Evolutionary conservation across 495 filamentous ascomycete genomes (phyloP), one percentile per base, ranked within the genome.

Genomic region (Acidomyces sp.): DNA sequence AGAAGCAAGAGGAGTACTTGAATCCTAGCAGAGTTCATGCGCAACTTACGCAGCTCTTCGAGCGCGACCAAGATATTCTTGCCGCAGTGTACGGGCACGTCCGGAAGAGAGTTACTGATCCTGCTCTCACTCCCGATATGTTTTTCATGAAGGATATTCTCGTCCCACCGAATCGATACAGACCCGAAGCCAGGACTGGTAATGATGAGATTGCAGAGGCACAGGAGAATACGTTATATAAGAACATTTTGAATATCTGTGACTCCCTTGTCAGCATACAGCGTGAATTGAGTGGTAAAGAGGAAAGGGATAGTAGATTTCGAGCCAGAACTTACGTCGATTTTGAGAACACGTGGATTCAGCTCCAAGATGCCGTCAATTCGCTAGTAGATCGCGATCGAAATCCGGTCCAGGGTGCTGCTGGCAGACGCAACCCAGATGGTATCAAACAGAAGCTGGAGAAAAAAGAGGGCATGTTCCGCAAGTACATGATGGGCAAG

Each of bases 401-500:
- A 46, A 93, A 83, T 56, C 80, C 83, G 10, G 65, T 85, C 9
- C 74, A 77, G 29, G 86, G 87, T 6, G 62, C 70, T 3, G 83
- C 83, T 6, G 79, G 68, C 3, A 72, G 71, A 54, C 62, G 69
- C 34, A 76, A 78, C 31, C 76, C 82, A 43, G 78, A 85, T 27
- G 92, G 92, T 42, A 92, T 99, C 60, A 99, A 96, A 62, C 92
- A 99, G 55, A 80, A 85, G 53, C 71, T 99, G 12, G 92, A 99
- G 62, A 96, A 96, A 70, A 99, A 99, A 62, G 92, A 99, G 55
- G 92, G 92, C 33, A 64, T 99, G 34, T 96, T 99, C 68, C 70
- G 92, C 51, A 96, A 88, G 70, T 93, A 99, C 65, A 96, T 99
- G 88, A 99, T 99, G 92, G 92, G 92, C 34, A 99, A 99, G 66